A percentile compares a stretch with the other conserved stretches of the same genome.
These are phyloP conservation scores for Gentiana dahurica DNA, from an alignment of 257 asterid genomes.

Conservation along the genomic window DNA sequence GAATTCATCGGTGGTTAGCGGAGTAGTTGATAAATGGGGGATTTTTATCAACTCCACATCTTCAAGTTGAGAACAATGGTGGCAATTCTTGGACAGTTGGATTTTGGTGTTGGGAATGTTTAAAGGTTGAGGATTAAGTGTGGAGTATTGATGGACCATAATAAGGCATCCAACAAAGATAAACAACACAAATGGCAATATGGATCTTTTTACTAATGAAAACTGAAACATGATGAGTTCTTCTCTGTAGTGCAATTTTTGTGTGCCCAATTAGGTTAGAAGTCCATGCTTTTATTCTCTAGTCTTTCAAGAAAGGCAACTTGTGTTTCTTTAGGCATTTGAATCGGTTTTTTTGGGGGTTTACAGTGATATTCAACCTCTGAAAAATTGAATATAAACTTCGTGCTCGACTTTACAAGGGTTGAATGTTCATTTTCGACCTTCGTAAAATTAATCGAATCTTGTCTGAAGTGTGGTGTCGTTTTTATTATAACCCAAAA, in stretches of 20 bases:
- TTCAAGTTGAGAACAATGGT: conserved; percentile 7
- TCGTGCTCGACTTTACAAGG: too few species aligned
- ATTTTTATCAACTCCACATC: conserved; percentile 16
- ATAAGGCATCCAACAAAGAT: conserved; percentile 16
- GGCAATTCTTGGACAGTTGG: background rate
- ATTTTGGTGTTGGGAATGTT: conserved; percentile 1
- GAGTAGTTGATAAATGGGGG: conserved; percentile 7
- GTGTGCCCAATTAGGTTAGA: background rate
- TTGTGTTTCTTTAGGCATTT: too few species aligned
- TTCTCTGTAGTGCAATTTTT: background rate
- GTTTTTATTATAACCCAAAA: too few species aligned
- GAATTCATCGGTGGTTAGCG: conserved; percentile 22
- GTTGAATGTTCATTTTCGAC: too few species aligned
- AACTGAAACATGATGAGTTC: conserved; percentile 7
- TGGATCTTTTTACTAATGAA: conserved; percentile 14
- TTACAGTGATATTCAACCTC: too few species aligned
- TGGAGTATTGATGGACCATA: conserved; percentile 15
- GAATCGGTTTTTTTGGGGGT: too few species aligned
- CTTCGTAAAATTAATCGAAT: too few species aligned
- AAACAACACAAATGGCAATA: conserved; percentile 11
- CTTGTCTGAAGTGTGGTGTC: too few species aligned
- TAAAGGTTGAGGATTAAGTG: background rate
- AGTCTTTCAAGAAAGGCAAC: background rate
- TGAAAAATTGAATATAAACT: too few species aligned
- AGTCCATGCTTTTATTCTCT: background rate